A percentile compares a stretch with the other conserved stretches of the same genome.
phyloP scores from a whole-genome alignment of 1,139 yeast genomes.

The Keqinozyma sinolaborantium region DNA sequence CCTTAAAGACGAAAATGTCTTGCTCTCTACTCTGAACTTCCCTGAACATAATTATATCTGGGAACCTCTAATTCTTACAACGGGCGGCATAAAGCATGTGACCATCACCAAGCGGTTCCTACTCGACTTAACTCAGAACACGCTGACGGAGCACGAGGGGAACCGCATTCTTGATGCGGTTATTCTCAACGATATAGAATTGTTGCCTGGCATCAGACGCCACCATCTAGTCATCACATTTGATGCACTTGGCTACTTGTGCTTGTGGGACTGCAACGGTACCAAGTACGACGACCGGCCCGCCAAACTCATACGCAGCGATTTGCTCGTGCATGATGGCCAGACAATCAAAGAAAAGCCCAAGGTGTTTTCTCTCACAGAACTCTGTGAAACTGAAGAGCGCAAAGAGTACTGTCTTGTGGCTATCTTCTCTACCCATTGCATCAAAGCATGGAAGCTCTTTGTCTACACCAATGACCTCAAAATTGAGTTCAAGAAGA shows the following conservation, averaged over 20 bases:
- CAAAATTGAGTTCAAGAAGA: slow-evolving; percentile 15
- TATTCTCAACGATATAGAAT: slow-evolving; percentile 29
- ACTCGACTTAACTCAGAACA: slow-evolving; percentile 16
- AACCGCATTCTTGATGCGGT: slow-evolving; percentile 29
- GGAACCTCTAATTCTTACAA: slow-evolving; percentile 43
- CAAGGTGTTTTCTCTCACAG: slow-evolving; percentile 23
- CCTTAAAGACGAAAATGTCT: slow-evolving; percentile 19
- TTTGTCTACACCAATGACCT: slow-evolving; percentile 14
- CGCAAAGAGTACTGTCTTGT: slow-evolving; percentile 19
- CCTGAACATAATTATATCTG: slow-evolving; percentile 62
- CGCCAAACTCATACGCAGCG: slow-evolving; percentile 20
- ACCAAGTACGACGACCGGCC: slow-evolving; percentile 23
- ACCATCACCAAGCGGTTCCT: slow-evolving; percentile 34
- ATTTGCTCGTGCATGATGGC: slow-evolving; percentile 9
- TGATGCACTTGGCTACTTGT: slow-evolving; percentile 51
- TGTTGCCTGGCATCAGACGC: slow-evolving; percentile 14
- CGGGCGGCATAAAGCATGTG: slow-evolving; percentile 13
- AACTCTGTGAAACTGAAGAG: slow-evolving; percentile 8
- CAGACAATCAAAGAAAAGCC: slow-evolving; percentile 15
- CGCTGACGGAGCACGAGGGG: slow-evolving; percentile 3
- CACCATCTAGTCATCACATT: slow-evolving; percentile 45
- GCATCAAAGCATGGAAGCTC: slow-evolving; percentile 28
- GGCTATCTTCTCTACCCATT: slow-evolving; percentile 23
- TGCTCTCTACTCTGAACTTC: slow-evolving; percentile 41
- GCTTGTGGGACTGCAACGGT: slow-evolving; percentile 64